Evolutionary conservation across 768 basidiomycete species (phyloP).

Genomic region (Hydnum rufescens): DNA sequence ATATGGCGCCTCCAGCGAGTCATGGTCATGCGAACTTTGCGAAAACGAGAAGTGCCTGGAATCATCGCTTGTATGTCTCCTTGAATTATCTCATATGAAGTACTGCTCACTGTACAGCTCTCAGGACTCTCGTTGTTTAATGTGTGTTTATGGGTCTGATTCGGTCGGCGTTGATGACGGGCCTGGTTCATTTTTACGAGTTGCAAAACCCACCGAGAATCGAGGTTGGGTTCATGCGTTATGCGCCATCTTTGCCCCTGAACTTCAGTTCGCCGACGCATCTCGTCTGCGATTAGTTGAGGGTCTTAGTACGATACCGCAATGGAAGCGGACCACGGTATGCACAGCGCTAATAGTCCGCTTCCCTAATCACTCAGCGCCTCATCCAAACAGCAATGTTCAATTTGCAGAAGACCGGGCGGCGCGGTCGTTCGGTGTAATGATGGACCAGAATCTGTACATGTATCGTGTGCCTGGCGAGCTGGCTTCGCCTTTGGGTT

Average conservation of each 20-base stretch:
- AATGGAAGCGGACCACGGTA: conserved; percentile 50
- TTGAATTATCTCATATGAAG: conserved; percentile 2
- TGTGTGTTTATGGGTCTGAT: conserved; percentile 38
- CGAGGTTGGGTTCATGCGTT: conserved; percentile 84
- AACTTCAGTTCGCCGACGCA: conserved; percentile 66
- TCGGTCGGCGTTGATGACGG: conserved; percentile 1
- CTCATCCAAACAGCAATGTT: conserved; percentile 35
- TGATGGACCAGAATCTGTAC: conserved; percentile 65
- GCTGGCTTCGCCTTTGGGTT: conserved; percentile 76
- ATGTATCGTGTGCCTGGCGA: conserved; percentile 81
- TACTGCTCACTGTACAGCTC: conserved; percentile 3
- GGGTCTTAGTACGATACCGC: conserved; percentile 55
- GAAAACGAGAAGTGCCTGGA: conserved; percentile 65
- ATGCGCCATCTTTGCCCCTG: conserved; percentile 74
- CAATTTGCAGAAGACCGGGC: conserved; percentile 39
- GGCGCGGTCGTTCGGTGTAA: conserved; percentile 73
- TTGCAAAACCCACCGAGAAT: conserved; percentile 79
- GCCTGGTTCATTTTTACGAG: conserved; percentile 34
- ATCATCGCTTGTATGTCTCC: conserved; percentile 45
- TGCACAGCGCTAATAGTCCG: conserved; percentile 16
- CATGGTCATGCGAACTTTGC: conserved; percentile 80
- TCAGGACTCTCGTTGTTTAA: conserved; percentile 64
- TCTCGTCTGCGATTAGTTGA: conserved; percentile 59
- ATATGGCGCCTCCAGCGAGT: too few species aligned
- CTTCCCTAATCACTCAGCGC: background rate